Evolutionary conservation across 352 stramenopile species (phyloP), one percentile per base, ranked within the genome.

Genomic region (Albugo candida): DNA sequence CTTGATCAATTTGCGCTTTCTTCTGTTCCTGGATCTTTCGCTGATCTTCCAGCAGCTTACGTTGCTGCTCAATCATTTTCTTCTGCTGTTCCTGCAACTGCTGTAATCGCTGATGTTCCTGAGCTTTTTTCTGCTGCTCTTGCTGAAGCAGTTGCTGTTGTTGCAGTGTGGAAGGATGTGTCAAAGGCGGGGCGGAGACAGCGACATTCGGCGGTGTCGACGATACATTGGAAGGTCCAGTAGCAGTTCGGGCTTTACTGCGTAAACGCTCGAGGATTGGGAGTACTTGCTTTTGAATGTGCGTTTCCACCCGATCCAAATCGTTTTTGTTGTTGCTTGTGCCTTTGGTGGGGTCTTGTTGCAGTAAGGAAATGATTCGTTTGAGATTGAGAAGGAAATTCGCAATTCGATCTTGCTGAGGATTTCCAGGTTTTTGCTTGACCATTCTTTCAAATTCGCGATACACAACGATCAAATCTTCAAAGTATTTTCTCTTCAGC

Each of bases 361-460:
- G 71, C 17, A 88, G 45, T 37, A 88, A 47, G 43, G 72, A 68
- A 34, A 88, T 83, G 39, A 88, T 84, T 16, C 73, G 72, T 49
- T 83, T 83, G 21, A 88, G 49, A 21, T 83, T 86, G 31, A 81
- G 62, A 8, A 88, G 54, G 55, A 88, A 84, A 0, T 71, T 81
- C 45, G 82, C 84, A 41, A 86, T 84, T 0, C 76, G 76, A 46
- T 85, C 73, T 37, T 83, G 70, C 46, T 88, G 73, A 49, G 83
- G 70, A n/a, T 47, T 53, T 5, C 45, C 38, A 0, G 69, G 70
- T 39, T 86, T 85, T 51, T 88, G 70, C 53, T 83, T 80, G 21
- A 83, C 76, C 76, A 88, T 84, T 21, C 73, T 66, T 44, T 84
- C 73, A 46, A 88, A 86, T 47, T 88, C 76, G n/a, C 67, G 65